Conservation (phyloP, 805 yeast species). For the Candida cerambycidarum region DNA sequence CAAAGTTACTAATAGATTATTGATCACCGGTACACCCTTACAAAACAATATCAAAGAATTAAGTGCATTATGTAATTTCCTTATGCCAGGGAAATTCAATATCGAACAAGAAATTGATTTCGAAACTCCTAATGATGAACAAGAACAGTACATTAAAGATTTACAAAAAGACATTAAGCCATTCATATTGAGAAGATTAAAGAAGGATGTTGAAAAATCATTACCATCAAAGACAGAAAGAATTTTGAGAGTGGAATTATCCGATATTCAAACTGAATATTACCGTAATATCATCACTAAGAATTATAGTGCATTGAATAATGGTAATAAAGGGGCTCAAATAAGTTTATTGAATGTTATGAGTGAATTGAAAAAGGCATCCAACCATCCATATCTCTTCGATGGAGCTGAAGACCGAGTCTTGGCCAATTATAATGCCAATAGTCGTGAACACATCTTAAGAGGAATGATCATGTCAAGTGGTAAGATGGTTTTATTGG, state of each 20-base stretch:
- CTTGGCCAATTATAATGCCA: slow-evolving; percentile 58
- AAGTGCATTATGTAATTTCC: slow-evolving; percentile 90
- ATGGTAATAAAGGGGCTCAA: slow-evolving; percentile 68
- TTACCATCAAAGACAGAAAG: slow-evolving; percentile 95
- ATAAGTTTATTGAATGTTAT: slow-evolving; percentile 85
- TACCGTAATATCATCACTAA: slow-evolving; percentile 91
- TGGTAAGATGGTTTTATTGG: slow-evolving; percentile 96
- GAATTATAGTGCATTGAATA: slow-evolving; percentile 84
- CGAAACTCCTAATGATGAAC: slow-evolving; percentile 82
- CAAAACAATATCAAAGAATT: slow-evolving; percentile 94
- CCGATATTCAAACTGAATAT: slow-evolving; percentile 93
- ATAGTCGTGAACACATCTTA: slow-evolving; percentile 73
- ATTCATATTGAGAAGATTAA: slow-evolving; percentile 86
- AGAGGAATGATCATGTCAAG: slow-evolving; percentile 96
- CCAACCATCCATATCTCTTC: slow-evolving; percentile 94
- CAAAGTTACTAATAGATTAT: slow-evolving; percentile 76
- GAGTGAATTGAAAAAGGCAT: slow-evolving; percentile 95
- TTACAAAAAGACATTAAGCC: slow-evolving; percentile 86
- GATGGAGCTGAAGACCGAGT: slow-evolving; percentile 90
- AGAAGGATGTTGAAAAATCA: slow-evolving; percentile 96
- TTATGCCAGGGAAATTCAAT: slow-evolving; percentile 90
- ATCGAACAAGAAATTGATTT: slow-evolving; percentile 96
- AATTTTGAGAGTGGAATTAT: slow-evolving; percentile 89
- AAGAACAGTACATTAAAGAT: slow-evolving; percentile 84
- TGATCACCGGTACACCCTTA: slow-evolving; percentile 97